A percentile compares a stretch with the other conserved stretches of the same genome.
phyloP scores from a whole-genome alignment of 2,329 filamentous ascomycete genomes.

The Ramichloridium luteum region DNA sequence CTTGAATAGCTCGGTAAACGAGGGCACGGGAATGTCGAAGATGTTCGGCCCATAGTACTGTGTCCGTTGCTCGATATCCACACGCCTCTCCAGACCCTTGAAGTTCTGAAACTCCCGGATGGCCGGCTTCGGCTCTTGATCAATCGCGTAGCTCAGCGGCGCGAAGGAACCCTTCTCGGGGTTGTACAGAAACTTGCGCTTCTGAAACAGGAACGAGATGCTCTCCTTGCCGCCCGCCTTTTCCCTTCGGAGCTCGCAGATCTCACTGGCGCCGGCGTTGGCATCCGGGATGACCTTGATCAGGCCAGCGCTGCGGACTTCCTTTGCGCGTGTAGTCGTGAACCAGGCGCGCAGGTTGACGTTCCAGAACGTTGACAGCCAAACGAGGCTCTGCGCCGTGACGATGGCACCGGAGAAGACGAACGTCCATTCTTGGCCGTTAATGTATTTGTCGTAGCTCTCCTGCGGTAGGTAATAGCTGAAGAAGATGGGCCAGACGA shows the following conservation, averaged over 20 bases:
- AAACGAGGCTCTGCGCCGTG: slow-evolving; percentile 75
- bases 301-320: slow-evolving; percentile 60
- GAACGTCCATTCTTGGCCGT: slow-evolving; percentile 95
- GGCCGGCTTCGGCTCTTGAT: slow-evolving; percentile 68
- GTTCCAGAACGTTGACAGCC: slow-evolving; percentile 97
- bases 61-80: slow-evolving; percentile 68
- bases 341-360: slow-evolving; percentile 74
- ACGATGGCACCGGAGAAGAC: slow-evolving; percentile 84
- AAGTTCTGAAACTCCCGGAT: slow-evolving; percentile 69
- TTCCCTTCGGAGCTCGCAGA: slow-evolving; percentile 69
- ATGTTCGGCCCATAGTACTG: slow-evolving; percentile 93
- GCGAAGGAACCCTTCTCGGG: slow-evolving; percentile 60
- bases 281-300: slow-evolving; percentile 88
- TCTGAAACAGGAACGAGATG: slow-evolving; percentile 90
- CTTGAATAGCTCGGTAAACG: slow-evolving; percentile 90
- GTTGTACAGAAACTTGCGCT: slow-evolving; percentile 85
- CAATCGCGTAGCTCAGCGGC: slow-evolving; percentile 71
- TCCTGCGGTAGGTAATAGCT: slow-evolving; percentile 72
- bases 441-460: slow-evolving; percentile 81
- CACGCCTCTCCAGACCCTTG: slow-evolving; percentile 58
- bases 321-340: slow-evolving; percentile 59
- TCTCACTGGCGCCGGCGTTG: slow-evolving; percentile 81
- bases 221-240: slow-evolving; percentile 63
- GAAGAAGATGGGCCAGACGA: slow-evolving; percentile 86
- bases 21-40: slow-evolving; percentile 95